Conservation (phyloP, 2,329 filamentous ascomycete genomes). For the Penicillium sp. region DNA sequence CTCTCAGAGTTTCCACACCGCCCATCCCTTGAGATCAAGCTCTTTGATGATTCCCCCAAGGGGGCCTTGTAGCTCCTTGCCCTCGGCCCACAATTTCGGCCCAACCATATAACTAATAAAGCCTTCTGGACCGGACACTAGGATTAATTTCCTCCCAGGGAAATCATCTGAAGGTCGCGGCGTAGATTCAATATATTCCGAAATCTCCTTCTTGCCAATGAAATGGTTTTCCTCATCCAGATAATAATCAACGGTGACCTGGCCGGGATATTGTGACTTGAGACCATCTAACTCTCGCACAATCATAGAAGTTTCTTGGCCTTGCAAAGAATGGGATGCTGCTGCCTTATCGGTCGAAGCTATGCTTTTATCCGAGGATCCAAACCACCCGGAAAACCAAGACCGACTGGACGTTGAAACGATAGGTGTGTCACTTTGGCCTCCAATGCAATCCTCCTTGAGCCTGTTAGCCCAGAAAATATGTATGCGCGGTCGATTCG, state of each 20-base stretch:
- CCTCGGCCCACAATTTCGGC: constrained; percentile 73
- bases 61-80: constrained; percentile 74
- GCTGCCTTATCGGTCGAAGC: background rate
- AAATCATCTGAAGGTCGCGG: constrained; percentile 26
- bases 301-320: constrained; percentile 43
- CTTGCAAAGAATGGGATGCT: background rate
- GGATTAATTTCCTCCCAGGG: constrained; percentile 58
- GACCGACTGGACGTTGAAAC: constrained; percentile 18
- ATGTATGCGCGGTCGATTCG: constrained; percentile 57
- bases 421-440: constrained; percentile 54
- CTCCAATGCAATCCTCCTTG: constrained; percentile 67
- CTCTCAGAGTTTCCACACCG: constrained; percentile 64
- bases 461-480: constrained; percentile 82
- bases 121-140: constrained; percentile 88
- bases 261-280: constrained; percentile 59
- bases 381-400: constrained; percentile 38
- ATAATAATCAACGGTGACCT: constrained; percentile 72
- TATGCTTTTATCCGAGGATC: constrained; percentile 15
- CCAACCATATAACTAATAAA: constrained; percentile 84
- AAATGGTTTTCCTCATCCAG: constrained; percentile 78
- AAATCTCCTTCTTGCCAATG: constrained; percentile 62
- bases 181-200: constrained; percentile 32
- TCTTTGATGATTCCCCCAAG: constrained; percentile 69
- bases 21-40: constrained; percentile 62
- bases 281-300: constrained; percentile 67